phyloP scores from a whole-genome alignment of 805 yeast species.

The Candida silvicultrix region DNA sequence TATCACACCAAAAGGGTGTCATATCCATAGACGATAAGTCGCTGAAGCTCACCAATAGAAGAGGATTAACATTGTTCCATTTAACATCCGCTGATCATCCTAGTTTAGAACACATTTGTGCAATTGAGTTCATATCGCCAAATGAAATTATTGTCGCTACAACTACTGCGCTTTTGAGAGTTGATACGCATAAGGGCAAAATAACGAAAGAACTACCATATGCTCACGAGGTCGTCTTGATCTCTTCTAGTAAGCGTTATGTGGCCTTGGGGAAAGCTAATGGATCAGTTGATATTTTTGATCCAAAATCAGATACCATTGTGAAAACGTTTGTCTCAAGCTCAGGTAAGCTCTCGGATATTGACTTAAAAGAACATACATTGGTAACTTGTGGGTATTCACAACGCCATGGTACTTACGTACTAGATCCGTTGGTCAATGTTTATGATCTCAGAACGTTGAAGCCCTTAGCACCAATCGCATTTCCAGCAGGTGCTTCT shows the following conservation, averaged over 20 bases:
- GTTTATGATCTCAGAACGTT: conserved; percentile 73
- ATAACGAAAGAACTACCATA: conserved; percentile 34
- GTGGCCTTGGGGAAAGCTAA: conserved; percentile 51
- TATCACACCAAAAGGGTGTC: conserved; percentile 52
- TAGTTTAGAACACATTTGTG: conserved; percentile 27
- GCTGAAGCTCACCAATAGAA: conserved; percentile 46
- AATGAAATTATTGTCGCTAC: conserved; percentile 42
- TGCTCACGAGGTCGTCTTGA: conserved; percentile 35
- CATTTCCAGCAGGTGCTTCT: conserved; percentile 87
- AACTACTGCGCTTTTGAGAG: conserved; percentile 30
- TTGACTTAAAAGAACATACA: conserved; percentile 59
- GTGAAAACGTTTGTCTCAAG: conserved; percentile 54
- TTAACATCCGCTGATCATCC: conserved; percentile 24
- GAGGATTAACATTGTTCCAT: conserved; percentile 43
- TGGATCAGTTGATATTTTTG: conserved; percentile 61
- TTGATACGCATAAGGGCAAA: conserved; percentile 35
- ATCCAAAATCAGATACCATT: conserved; percentile 41
- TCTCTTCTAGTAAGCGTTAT: conserved; percentile 46
- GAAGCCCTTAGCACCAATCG: conserved; percentile 68
- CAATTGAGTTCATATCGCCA: conserved; percentile 26
- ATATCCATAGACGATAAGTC: conserved; percentile 47
- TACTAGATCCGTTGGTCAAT: conserved; percentile 75
- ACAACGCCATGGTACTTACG: conserved; percentile 48
- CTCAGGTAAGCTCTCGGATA: conserved; percentile 53
- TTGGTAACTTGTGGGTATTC: conserved; percentile 81